Evolutionary conservation across 208 protist genomes (phyloP).

Genomic region (Acanthamoeba rhysodes): DNA sequence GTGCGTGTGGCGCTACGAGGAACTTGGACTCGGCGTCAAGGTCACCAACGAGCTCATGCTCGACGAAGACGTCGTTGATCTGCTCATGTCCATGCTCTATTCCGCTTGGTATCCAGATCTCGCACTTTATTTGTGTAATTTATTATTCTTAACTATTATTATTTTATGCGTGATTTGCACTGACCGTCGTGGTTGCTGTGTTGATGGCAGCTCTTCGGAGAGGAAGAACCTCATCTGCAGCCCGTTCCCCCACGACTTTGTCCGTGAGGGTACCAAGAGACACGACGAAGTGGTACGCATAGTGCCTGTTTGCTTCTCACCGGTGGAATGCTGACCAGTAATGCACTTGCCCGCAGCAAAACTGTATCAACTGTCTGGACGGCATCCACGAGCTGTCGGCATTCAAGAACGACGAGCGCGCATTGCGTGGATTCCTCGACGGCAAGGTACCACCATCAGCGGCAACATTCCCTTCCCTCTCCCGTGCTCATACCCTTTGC

Average conservation of each 20-base stretch:
- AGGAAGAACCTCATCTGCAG: slow-evolving; percentile 53
- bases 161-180: no score
- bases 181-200: not conserved
- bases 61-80: slow-evolving; percentile 49
- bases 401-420: slow-evolving; percentile 34
- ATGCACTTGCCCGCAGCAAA: not conserved
- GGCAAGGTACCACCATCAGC: not conserved
- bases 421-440: not conserved
- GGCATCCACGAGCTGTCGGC: slow-evolving; percentile 1
- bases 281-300: slow-evolving; percentile 13
- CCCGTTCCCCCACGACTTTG: slow-evolving; percentile 51
- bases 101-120: not conserved
- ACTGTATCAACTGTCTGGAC: slow-evolving; percentile 3
- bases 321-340: not conserved
- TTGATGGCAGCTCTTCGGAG: not conserved
- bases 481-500: not conserved
- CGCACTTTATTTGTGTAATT: no score
- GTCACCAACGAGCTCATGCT: slow-evolving; percentile 36
- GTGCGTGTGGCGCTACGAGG: slow-evolving; percentile 69
- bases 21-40: slow-evolving; percentile 53
- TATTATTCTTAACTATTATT: no score
- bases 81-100: slow-evolving; percentile 54
- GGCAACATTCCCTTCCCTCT: not conserved
- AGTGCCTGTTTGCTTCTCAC: not conserved
- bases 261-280: not conserved